Conservation (phyloP, 371 early-diverging fungal genomes). For the Apophysomyces ossiformis region DNA sequence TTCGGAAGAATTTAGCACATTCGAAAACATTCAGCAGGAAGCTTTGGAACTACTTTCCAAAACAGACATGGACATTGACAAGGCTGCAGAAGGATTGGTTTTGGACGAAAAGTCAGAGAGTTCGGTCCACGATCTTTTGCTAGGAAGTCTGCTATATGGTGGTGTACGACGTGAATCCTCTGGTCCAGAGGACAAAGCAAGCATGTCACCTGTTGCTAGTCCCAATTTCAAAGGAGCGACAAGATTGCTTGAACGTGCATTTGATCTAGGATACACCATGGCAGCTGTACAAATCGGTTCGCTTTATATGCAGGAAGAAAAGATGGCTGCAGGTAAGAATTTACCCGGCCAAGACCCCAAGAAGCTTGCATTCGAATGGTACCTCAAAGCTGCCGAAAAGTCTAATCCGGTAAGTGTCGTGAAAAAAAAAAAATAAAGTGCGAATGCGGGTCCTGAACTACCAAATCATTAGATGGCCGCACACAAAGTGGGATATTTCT, state of each 20-base stretch:
- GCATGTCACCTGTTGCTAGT: conserved; percentile 57
- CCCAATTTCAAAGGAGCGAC: conserved; percentile 65
- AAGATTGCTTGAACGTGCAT: conserved; percentile 54
- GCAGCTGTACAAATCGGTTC: conserved; percentile 66
- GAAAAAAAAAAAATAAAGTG: not conserved
- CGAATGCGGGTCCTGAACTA: not conserved
- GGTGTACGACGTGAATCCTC: conserved; percentile 57
- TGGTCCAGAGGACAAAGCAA: conserved; percentile 40
- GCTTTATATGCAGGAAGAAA: conserved; percentile 59
- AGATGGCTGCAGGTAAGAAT: conserved; percentile 56
- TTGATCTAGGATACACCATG: conserved; percentile 59
- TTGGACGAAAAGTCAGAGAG: conserved; percentile 35
- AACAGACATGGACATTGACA: conserved; percentile 57
- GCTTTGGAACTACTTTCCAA: conserved; percentile 54
- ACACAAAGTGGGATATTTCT: conserved; percentile 62
- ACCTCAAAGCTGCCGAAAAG: conserved; percentile 54
- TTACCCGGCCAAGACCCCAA: conserved; percentile 58
- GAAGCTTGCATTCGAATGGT: conserved; percentile 53
- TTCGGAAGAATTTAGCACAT: conserved; percentile 50
- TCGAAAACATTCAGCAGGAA: conserved; percentile 58
- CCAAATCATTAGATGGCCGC: conserved; percentile 53
- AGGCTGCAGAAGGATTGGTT: conserved; percentile 51
- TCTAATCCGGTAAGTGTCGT: conserved; percentile 56
- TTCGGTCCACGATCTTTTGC: conserved; percentile 52
- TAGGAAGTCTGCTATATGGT: conserved; percentile 59